Conservation (phyloP, 2,329 filamentous ascomycete species). For the Phaeosphaeriaceae sp. region DNA sequence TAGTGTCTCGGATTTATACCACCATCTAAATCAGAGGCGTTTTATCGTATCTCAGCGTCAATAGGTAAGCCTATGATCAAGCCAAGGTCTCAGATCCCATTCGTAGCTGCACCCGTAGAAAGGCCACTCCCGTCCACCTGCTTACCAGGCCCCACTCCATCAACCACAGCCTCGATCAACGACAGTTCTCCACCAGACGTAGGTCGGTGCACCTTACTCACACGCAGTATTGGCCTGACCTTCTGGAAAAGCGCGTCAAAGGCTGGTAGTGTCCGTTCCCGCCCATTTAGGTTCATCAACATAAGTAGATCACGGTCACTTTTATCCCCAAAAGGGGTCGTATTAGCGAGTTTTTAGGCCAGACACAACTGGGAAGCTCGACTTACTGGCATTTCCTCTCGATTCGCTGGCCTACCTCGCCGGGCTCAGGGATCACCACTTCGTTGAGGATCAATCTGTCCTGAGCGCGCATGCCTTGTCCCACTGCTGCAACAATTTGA, state of each 20-base stretch:
- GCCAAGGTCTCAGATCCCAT: too few relatives aligned
- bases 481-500: constrained; percentile 34
- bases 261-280: not conserved
- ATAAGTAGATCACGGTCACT: constrained; percentile 3
- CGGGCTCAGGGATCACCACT: constrained; percentile 1
- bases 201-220: not conserved
- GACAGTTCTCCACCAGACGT: constrained; percentile 1
- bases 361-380: too few relatives aligned
- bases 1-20: too few relatives aligned
- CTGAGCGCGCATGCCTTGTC: constrained; percentile 26
- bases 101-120: too few relatives aligned
- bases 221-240: not conserved
- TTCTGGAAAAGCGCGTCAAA: not conserved
- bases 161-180: not conserved
- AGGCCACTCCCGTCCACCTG: not conserved
- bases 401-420: not conserved
- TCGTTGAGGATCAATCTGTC: constrained; percentile 10
- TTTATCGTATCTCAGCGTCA: too few relatives aligned
- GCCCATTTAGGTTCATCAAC: constrained; percentile 5
- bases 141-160: not conserved
- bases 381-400: constrained; percentile 5
- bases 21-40: too few relatives aligned
- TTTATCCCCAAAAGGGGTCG: not conserved
- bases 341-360: too few relatives aligned
- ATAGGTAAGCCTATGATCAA: too few relatives aligned